Percentiles rank a stretch among this genome's conserved stretches.
These are phyloP conservation scores for Triticum aestivum DNA, from an alignment of 176 grass and related monocot genomes.

Conservation along the genomic window DNA sequence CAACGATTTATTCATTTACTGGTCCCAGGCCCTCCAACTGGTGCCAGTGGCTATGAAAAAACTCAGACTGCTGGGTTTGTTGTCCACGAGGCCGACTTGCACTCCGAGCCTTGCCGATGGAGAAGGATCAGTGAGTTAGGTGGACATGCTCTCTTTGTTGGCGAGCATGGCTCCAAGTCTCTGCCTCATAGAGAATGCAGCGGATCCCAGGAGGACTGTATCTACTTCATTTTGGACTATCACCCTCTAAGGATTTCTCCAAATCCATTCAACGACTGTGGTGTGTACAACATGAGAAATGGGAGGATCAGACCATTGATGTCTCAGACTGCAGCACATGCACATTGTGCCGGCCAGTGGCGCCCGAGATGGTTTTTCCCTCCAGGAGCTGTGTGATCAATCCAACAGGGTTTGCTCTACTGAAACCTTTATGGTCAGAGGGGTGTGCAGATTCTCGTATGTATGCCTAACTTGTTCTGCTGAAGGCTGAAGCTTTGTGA, in stretches of 20 bases:
- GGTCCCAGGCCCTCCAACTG: too few relatives aligned
- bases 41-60: too few relatives aligned
- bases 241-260: neutral
- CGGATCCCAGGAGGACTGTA: neutral
- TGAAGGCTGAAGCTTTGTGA: neutral
- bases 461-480: neutral
- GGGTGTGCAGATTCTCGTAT: neutral
- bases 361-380: neutral
- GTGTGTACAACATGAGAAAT: neutral
- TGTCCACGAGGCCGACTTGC: slow-evolving; percentile 3
- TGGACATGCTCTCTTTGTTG: neutral
- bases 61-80: neutral
- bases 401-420: too few relatives aligned
- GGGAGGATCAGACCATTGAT: neutral
- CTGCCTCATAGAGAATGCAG: neutral
- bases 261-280: neutral
- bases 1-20: too few relatives aligned
- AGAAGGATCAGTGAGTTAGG: neutral
- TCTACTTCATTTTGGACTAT: neutral
- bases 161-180: neutral
- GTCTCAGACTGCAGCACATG: neutral
- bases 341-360: neutral
- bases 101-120: neutral
- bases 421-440: neutral
- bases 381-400: neutral